phyloP scores from a whole-genome alignment of 345 rosid species.

The Barbarea vulgaris region DNA sequence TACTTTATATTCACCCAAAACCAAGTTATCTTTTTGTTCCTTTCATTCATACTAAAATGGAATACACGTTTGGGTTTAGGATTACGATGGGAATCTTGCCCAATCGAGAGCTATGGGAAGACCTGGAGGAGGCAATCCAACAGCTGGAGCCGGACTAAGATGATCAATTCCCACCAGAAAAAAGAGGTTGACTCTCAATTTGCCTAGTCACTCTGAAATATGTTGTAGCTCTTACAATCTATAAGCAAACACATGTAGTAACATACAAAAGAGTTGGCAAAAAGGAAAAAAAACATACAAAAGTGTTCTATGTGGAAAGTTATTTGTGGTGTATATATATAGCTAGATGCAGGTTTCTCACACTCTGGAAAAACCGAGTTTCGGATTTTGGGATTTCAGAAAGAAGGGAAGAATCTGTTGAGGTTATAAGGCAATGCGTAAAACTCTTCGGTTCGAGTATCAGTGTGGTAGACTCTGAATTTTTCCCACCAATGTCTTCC shows the following conservation, averaged over 20 bases:
- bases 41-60: conserved; percentile 28
- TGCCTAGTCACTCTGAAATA: conserved; percentile 25
- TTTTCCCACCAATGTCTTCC: conserved; percentile 95
- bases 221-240: conserved; percentile 35
- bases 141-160: conserved; percentile 63
- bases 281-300: conserved; percentile 5
- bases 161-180: conserved; percentile 35
- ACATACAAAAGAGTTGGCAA: conserved; percentile 31
- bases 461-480: conserved; percentile 57
- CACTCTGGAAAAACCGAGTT: background rate
- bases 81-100: conserved; percentile 68
- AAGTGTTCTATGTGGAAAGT: background rate
- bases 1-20: background rate
- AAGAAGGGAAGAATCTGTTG: conserved; percentile 86
- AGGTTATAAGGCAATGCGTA: conserved; percentile 75
- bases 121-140: conserved; percentile 60
- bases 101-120: conserved; percentile 62
- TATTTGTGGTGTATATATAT: conserved; percentile 20
- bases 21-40: conserved; percentile 17
- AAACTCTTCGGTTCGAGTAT: conserved; percentile 70
- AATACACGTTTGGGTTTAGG: conserved; percentile 44
- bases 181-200: conserved; percentile 1
- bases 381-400: conserved; percentile 37
- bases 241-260: conserved; percentile 31
- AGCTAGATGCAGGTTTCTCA: conserved; percentile 10